Evolutionary conservation across 106 monocot genomes (phyloP).

Genomic region (Posidonia australis): DNA sequence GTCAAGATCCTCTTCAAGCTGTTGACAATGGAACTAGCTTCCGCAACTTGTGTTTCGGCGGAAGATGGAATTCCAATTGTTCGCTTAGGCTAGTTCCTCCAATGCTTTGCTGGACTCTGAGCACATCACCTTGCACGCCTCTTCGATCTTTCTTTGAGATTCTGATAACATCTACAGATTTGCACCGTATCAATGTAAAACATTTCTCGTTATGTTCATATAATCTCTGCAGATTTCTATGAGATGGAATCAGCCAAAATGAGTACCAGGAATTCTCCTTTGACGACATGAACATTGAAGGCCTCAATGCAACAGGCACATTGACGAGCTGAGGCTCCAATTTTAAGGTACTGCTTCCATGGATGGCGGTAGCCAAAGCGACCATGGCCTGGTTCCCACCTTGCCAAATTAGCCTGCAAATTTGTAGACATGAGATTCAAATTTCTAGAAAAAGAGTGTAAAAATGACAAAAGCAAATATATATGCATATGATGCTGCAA

Average conservation of each 20-base stretch:
- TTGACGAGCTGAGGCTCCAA: conserved; percentile 22
- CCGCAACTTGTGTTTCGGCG: neutral
- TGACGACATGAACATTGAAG: conserved; percentile 10
- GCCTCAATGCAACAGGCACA: conserved; percentile 29
- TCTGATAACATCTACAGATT: neutral
- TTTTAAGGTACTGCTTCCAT: conserved; percentile 25
- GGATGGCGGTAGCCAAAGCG: conserved; percentile 21
- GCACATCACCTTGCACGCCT: conserved; percentile 10
- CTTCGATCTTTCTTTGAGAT: conserved; percentile 1
- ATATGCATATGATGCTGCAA: neutral
- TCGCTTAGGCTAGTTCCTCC: conserved; percentile 4
- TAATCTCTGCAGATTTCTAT: neutral
- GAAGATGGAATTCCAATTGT: conserved; percentile 4
- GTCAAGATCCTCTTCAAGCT: conserved; percentile 2
- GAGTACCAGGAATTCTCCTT: neutral
- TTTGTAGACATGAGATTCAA: neutral
- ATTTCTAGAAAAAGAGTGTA: neutral
- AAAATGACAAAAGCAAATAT: neutral
- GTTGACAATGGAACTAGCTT: neutral
- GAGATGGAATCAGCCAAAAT: neutral
- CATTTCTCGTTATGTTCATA: neutral
- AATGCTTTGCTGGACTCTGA: conserved; percentile 10
- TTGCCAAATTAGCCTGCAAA: conserved; percentile 29
- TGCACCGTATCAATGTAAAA: neutral
- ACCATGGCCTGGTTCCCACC: conserved; percentile 34